Evolutionary conservation across 179 eudicot genomes (phyloP).

Genomic region (Drosera spatulata): DNA sequence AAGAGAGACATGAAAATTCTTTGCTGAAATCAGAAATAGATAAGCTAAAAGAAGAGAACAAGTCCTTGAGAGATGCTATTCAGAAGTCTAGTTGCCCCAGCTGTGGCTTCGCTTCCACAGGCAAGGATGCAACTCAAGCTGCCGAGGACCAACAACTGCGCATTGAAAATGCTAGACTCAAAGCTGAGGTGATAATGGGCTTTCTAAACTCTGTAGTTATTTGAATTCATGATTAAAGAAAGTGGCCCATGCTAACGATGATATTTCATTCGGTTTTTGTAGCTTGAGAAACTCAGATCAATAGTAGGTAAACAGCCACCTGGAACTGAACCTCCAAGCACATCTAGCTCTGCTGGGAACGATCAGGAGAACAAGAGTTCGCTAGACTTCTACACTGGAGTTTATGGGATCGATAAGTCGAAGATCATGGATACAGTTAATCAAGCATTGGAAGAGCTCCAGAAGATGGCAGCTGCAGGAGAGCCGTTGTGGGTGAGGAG

Average conservation of each 20-base stretch:
- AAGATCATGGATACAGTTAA: slow-evolving; percentile 43
- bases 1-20: slow-evolving; percentile 94
- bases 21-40: slow-evolving; percentile 77
- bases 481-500: slow-evolving; percentile 87
- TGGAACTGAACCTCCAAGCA: slow-evolving; percentile 45
- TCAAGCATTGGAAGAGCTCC: slow-evolving; percentile 55
- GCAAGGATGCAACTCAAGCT: slow-evolving; percentile 21
- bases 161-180: slow-evolving; percentile 79
- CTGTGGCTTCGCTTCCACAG: slow-evolving; percentile 61
- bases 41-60: slow-evolving; percentile 68
- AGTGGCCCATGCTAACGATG: not conserved
- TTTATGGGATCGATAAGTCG: slow-evolving; percentile 56
- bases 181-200: slow-evolving; percentile 53
- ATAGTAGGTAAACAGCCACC: slow-evolving; percentile 41
- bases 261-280: not conserved
- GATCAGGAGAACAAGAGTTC: slow-evolving; percentile 55
- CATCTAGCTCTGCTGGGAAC: slow-evolving; percentile 45
- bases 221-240: no score
- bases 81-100: slow-evolving; percentile 56
- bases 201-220: not conserved
- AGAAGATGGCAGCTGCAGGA: slow-evolving; percentile 63
- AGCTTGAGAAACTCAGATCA: slow-evolving; percentile 81
- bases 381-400: slow-evolving; percentile 52
- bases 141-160: slow-evolving; percentile 68
- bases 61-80: slow-evolving; percentile 49